Conservation (phyloP, 2,329 filamentous ascomycete genomes). For the Claviceps sp. region DNA sequence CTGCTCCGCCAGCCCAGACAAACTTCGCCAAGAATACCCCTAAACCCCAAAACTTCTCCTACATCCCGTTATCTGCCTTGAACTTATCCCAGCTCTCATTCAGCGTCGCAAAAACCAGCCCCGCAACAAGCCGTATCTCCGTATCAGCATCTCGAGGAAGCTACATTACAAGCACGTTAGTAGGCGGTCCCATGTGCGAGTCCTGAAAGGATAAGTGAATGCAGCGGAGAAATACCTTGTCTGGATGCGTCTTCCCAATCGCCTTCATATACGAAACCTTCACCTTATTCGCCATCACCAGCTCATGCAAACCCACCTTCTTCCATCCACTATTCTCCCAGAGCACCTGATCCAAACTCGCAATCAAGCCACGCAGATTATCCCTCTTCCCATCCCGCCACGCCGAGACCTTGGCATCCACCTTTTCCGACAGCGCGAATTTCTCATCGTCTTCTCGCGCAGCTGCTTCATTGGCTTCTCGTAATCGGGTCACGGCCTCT, state of each 20-base stretch:
- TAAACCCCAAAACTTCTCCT: neutral
- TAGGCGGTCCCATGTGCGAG: neutral
- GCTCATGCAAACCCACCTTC: slow-evolving; percentile 85
- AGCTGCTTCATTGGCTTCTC: slow-evolving; percentile 72
- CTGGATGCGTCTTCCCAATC: slow-evolving; percentile 94
- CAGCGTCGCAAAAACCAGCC: slow-evolving; percentile 50
- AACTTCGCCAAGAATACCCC: neutral
- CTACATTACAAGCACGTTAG: slow-evolving; percentile 22
- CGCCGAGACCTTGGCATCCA: slow-evolving; percentile 62
- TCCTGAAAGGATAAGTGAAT: too few relatives aligned
- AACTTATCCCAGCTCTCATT: slow-evolving; percentile 66
- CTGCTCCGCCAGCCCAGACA: too few relatives aligned
- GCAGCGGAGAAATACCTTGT: slow-evolving; percentile 56
- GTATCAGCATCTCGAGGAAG: slow-evolving; percentile 51
- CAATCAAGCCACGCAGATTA: slow-evolving; percentile 76
- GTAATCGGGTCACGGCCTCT: slow-evolving; percentile 69
- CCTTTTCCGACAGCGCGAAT: slow-evolving; percentile 72
- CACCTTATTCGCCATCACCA: slow-evolving; percentile 86
- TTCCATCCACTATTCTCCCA: slow-evolving; percentile 95
- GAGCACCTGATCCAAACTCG: slow-evolving; percentile 74
- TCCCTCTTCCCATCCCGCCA: slow-evolving; percentile 91
- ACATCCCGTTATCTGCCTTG: slow-evolving; percentile 54
- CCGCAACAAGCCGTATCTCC: slow-evolving; percentile 53
- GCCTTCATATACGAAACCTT: slow-evolving; percentile 99
- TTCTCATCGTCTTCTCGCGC: slow-evolving; percentile 86